Percentiles rank a stretch among this genome's conserved stretches.
phyloP scores from a whole-genome alignment of 2,329 filamentous ascomycete species.

The Alternaria triticimaculans region DNA sequence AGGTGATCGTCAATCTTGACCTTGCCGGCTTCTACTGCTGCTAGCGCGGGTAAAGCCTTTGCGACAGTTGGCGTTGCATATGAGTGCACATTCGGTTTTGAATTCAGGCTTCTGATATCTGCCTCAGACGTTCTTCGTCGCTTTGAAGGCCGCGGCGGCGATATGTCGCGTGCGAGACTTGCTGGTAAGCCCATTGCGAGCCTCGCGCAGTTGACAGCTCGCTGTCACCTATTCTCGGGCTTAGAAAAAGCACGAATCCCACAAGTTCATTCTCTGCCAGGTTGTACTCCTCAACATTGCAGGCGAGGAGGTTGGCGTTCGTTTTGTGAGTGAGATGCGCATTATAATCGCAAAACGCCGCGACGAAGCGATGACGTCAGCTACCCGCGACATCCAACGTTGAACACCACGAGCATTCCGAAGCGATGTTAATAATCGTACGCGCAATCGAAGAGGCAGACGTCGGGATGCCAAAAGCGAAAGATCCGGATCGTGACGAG shows the following conservation, averaged over 20 bases:
- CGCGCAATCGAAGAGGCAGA: background rate
- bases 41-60: constrained; percentile 28
- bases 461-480: constrained; percentile 18
- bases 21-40: constrained; percentile 61
- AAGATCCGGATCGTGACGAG: constrained; percentile 15
- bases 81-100: background rate
- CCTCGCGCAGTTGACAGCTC: background rate
- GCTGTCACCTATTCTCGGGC: background rate
- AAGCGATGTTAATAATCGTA: background rate
- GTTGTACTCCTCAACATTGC: background rate
- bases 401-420: background rate
- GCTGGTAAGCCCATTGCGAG: constrained; percentile 19
- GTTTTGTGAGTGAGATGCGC: background rate
- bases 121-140: constrained; percentile 15
- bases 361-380: background rate
- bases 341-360: background rate
- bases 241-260: background rate
- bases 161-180: constrained; percentile 32
- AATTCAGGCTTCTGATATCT: background rate
- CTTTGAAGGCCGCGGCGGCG: constrained; percentile 28
- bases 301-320: background rate
- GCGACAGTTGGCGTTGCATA: background rate
- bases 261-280: background rate
- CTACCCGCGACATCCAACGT: background rate
- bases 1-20: constrained; percentile 57